Percentiles rank a stretch among this genome's conserved stretches.
phyloP scores from a whole-genome alignment of 352 stramenopile genomes.

The Phytophthora pini region DNA sequence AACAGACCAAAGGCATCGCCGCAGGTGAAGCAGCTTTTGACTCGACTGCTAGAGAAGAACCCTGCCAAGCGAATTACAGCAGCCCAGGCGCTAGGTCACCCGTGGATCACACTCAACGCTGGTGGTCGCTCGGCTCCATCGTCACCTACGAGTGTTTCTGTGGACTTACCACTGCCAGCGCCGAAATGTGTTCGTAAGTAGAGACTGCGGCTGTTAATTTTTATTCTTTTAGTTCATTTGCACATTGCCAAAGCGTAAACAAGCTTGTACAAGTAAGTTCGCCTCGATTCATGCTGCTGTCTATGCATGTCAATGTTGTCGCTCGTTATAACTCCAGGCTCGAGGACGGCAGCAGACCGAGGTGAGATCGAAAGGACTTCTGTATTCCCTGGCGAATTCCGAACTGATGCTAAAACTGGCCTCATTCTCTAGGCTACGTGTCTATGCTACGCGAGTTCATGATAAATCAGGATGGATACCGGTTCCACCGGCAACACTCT shows the following conservation, averaged over 20 bases:
- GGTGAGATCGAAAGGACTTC: no score
- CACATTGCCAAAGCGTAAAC: slow-evolving; percentile 4
- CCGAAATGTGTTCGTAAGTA: slow-evolving; percentile 29
- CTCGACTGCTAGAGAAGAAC: slow-evolving; percentile 71
- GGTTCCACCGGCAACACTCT: neutral
- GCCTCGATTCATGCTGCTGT: no score
- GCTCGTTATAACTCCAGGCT: neutral
- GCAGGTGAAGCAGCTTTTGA: slow-evolving; percentile 74
- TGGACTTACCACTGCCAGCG: slow-evolving; percentile 6
- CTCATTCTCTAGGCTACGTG: no score
- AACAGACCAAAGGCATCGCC: slow-evolving; percentile 39
- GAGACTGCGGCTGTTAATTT: slow-evolving; percentile 10
- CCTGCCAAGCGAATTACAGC: slow-evolving; percentile 79
- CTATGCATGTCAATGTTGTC: neutral
- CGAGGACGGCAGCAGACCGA: no score
- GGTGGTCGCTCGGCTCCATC: slow-evolving; percentile 43
- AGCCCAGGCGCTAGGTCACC: slow-evolving; percentile 79
- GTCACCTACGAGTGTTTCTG: slow-evolving; percentile 26
- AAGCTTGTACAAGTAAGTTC: slow-evolving; percentile 20
- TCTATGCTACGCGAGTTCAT: no score
- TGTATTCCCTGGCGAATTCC: no score
- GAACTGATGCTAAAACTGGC: no score
- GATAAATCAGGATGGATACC: no score
- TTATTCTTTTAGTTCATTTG: slow-evolving; percentile 10
- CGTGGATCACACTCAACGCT: slow-evolving; percentile 71